Evolutionary conservation across 1,284 basidiomycete genomes (phyloP).

Genomic region (Ceratobasidium theobromae): DNA sequence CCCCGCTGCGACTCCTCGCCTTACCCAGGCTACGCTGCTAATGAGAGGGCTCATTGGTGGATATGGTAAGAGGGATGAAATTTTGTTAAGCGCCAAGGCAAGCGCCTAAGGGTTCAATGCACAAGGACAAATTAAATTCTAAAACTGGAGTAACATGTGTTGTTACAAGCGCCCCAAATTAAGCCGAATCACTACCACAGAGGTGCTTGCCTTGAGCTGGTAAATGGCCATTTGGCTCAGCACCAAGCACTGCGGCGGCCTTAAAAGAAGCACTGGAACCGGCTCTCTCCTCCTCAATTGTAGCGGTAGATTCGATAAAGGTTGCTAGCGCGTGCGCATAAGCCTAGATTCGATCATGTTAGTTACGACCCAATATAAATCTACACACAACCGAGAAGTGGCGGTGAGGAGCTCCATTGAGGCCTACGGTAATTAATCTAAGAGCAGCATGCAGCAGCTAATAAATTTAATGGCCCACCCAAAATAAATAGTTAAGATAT

Average conservation of each 20-base stretch:
- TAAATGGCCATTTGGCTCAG: background rate
- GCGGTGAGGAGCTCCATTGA: no score
- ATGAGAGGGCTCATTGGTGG: conserved; percentile 45
- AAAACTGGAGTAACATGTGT: no score
- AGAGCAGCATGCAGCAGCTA: no score
- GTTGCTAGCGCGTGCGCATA: background rate
- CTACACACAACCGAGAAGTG: no score
- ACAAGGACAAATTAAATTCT: no score
- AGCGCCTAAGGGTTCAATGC: conserved; percentile 20
- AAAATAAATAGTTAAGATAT: no score
- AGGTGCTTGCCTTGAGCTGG: background rate
- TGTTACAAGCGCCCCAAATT: no score
- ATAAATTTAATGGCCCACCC: no score
- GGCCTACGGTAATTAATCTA: no score
- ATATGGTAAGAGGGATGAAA: conserved; percentile 8
- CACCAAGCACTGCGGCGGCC: background rate
- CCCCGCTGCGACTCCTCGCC: conserved; percentile 71
- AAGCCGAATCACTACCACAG: no score
- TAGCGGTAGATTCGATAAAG: background rate
- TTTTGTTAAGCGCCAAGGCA: conserved; percentile 29
- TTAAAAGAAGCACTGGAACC: background rate
- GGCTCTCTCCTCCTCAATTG: background rate
- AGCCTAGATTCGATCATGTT: no score
- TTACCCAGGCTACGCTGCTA: conserved; percentile 70
- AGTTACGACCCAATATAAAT: no score